These are phyloP conservation scores for Solanum appendiculatum DNA, from an alignment of 257 asterid genomes.

Conservation along the genomic window DNA sequence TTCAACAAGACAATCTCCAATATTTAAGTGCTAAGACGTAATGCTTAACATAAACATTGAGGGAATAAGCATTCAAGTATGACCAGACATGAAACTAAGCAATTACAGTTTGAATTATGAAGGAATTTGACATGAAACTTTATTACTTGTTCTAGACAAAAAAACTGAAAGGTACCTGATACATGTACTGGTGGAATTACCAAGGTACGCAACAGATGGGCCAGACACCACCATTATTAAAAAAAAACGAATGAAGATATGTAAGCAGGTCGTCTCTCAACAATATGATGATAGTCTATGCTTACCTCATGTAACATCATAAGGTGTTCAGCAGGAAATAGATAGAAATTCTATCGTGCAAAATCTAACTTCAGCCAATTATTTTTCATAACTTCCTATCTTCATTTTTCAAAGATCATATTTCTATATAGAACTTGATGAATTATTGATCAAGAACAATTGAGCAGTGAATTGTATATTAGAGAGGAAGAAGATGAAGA, in stretches of 20 bases:
- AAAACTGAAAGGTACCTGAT: background rate
- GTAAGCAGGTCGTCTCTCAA: background rate
- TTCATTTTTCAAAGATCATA: background rate
- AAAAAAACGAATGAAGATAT: background rate
- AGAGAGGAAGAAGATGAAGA: no score
- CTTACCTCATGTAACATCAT: background rate
- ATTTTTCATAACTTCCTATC: background rate
- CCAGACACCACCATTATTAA: background rate
- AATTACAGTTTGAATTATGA: background rate
- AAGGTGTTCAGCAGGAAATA: background rate
- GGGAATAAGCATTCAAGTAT: background rate
- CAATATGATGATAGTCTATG: background rate
- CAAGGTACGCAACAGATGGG: background rate
- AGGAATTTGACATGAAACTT: background rate
- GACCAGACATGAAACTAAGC: background rate
- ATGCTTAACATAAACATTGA: background rate
- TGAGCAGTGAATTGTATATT: no score
- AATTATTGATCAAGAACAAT: no score
- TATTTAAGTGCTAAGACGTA: no score
- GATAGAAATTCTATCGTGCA: background rate
- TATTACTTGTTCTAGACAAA: background rate
- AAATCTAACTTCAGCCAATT: background rate
- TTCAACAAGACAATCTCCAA: background rate
- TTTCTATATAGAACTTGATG: no score
- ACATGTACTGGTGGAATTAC: background rate